phyloP scores from a whole-genome alignment of 768 basidiomycete genomes.

The Tricholoma furcatifolium region DNA sequence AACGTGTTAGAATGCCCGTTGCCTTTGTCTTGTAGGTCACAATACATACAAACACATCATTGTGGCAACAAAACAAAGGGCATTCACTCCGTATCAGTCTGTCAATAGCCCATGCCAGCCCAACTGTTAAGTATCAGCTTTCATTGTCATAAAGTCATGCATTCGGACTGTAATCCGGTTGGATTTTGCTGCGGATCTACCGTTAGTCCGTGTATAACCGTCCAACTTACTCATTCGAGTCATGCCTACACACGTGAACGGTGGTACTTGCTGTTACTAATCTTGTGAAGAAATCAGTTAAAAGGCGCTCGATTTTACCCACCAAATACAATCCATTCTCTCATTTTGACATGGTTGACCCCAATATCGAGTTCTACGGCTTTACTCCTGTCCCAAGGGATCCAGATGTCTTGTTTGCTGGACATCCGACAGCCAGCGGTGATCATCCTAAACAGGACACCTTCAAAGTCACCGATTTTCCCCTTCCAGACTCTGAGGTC shows the following conservation, averaged over 20 bases:
- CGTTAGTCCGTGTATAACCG: no score
- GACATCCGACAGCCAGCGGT: conserved; percentile 42
- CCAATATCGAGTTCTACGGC: conserved; percentile 38
- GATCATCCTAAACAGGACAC: conserved; percentile 40
- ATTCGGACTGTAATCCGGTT: not conserved
- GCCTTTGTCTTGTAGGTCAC: conserved; percentile 24
- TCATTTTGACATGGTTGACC: conserved; percentile 19
- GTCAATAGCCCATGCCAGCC: not conserved
- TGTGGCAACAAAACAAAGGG: conserved; percentile 18
- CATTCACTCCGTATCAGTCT: conserved; percentile 3
- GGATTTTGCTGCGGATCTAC: no score
- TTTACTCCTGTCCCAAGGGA: conserved; percentile 48
- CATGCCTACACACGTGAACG: not conserved
- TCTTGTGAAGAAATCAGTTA: not conserved
- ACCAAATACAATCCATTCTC: not conserved
- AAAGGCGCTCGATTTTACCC: no score
- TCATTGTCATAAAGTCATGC: not conserved
- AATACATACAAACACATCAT: conserved; percentile 31
- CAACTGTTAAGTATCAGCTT: no score
- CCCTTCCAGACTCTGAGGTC: conserved; percentile 40
- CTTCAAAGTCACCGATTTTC: conserved; percentile 37
- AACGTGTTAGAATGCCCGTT: conserved; percentile 18
- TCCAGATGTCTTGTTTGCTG: conserved; percentile 46
- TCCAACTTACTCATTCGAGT: no score
- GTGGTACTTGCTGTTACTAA: not conserved